phyloP scores from a whole-genome alignment of 2,329 filamentous ascomycete species.

The Aureobasidium namibiae region DNA sequence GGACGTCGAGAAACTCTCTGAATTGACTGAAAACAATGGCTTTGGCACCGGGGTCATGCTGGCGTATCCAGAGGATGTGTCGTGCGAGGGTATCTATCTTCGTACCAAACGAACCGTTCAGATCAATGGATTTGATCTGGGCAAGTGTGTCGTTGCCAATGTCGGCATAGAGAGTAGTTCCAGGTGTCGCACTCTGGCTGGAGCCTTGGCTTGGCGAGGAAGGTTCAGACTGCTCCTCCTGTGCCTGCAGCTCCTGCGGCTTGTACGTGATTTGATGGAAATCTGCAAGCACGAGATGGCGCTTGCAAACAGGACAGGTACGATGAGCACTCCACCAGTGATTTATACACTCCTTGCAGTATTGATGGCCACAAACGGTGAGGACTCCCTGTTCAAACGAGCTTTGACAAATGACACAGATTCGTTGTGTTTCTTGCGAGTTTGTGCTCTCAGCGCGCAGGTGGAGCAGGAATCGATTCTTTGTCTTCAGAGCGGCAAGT shows the following conservation, averaged over 20 bases:
- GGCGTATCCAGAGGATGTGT: constrained; percentile 77
- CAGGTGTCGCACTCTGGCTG: constrained; percentile 12
- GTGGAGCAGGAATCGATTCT: constrained; percentile 65
- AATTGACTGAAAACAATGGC: constrained; percentile 94
- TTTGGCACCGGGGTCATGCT: constrained; percentile 78
- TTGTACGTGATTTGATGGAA: constrained; percentile 81
- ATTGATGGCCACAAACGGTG: constrained; percentile 85
- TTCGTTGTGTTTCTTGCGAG: constrained; percentile 48
- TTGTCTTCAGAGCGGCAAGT: constrained; percentile 58
- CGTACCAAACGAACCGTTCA: constrained; percentile 69
- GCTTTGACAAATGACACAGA: constrained; percentile 80
- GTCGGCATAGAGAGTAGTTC: constrained; percentile 64
- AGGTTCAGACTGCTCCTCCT: constrained; percentile 43
- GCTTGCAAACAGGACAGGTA: constrained; percentile 82
- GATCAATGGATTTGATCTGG: constrained; percentile 74
- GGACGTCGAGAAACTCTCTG: constrained; percentile 67
- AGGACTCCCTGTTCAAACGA: constrained; percentile 69
- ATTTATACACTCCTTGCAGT: constrained; percentile 71
- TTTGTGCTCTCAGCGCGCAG: constrained; percentile 55
- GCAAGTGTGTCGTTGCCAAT: constrained; percentile 63
- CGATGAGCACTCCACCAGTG: constrained; percentile 67
- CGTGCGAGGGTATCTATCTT: constrained; percentile 71
- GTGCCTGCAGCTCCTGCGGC: constrained; percentile 62
- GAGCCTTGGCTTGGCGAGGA: constrained; percentile 19
- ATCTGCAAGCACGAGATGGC: constrained; percentile 53